Base-by-base conservation (phyloP, 202 grass and related monocot genomes). In the Setaria italica region DNA sequence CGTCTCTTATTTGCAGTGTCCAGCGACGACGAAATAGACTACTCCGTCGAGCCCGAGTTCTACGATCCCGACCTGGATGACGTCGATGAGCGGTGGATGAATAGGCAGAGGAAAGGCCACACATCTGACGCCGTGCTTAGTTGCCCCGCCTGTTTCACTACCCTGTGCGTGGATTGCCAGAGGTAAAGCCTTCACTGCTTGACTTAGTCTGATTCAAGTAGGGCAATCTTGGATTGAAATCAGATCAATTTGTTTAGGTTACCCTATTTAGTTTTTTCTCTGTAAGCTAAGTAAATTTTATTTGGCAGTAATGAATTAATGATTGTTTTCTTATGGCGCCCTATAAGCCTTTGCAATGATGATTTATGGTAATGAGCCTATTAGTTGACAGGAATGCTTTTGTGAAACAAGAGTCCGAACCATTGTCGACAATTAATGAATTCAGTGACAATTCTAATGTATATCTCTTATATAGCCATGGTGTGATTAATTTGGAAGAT, bases 1-100 rank as follows among this genome's bases (percentile, higher is more conserved):
- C 34, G 34, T 41, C 43, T 84, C 33, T 81, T 17, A 70, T 85
- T 79, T 76, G 12, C 15, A 53, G 92, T 90, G 66, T 98, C 92
- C 48, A 98, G 93, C 79, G 93, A 98, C 80, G 91, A 98, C 49
- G 95, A 98, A 88, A 94, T 98, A 90, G 95, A 95, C 71, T 98
- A 98, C 82, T 83, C 91, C 6, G 65, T 90, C 19, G 88, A 95
- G 82, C 96, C 96, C 19, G 93, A 98, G 78, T 95, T 98, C 80
- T 98, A 95, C 76, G 88, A 95, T 57, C 93, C 96, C 47, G 69
- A 86, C 76, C 66, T 98, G 16, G 96, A 95, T 86, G 93, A 95
- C 50, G 74, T 84, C 9, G 90, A 98, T 84, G 93, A 92, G 78
- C 78, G 79, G 15, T 98, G 93, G 96, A 86, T 87, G 46, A 74